These are phyloP conservation scores for Trichophyton benhamiae DNA, from an alignment of 2,329 filamentous ascomycete species.

Conservation along the genomic window DNA sequence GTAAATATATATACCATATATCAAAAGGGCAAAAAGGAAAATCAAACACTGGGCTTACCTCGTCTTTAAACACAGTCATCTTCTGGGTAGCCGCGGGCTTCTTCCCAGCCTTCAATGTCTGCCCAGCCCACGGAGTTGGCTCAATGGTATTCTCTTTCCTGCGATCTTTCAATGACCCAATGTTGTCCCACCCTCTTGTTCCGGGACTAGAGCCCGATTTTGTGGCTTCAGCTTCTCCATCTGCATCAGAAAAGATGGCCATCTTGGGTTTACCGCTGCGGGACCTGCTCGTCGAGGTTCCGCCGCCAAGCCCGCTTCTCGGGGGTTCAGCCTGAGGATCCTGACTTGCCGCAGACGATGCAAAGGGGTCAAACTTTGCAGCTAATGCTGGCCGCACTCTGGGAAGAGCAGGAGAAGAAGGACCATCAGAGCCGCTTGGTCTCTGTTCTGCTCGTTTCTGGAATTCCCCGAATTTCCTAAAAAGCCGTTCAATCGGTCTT, in stretches of 20 bases:
- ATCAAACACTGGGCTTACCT: conserved; percentile 56
- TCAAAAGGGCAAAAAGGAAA: conserved; percentile 20
- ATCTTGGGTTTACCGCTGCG: conserved; percentile 69
- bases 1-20: conserved; percentile 57
- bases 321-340: conserved; percentile 54
- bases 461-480: conserved; percentile 88
- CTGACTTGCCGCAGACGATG: conserved; percentile 36
- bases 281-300: conserved; percentile 33
- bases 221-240: conserved; percentile 45
- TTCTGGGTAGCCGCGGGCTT: conserved; percentile 66
- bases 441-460: conserved; percentile 62
- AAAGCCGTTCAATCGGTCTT: conserved; percentile 62
- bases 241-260: conserved; percentile 75
- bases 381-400: conserved; percentile 70
- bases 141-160: conserved; percentile 90
- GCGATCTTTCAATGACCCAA: conserved; percentile 71
- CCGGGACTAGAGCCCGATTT: conserved; percentile 42
- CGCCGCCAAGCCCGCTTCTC: conserved; percentile 36
- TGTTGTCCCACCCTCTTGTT: conserved; percentile 78
- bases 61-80: conserved; percentile 87
- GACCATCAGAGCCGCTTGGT: conserved; percentile 49
- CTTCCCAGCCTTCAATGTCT: conserved; percentile 77
- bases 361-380: conserved; percentile 75
- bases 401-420: conserved; percentile 77
- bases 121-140: conserved; percentile 80